Conservation (phyloP, 805 yeast species). For the Starmerella sirachaensis region DNA sequence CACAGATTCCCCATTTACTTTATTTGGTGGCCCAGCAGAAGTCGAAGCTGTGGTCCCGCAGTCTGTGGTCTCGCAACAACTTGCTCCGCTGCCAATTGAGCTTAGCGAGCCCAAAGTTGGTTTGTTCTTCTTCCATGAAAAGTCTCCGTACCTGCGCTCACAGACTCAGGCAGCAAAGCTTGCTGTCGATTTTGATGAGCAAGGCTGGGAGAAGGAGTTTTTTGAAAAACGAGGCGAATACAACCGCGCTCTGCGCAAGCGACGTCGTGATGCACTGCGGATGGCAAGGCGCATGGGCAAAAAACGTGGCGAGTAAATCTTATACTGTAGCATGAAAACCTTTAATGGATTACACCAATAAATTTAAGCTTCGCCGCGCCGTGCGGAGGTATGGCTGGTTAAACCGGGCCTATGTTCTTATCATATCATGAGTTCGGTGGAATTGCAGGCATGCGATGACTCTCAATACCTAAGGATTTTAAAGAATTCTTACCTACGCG, state of each 20-base stretch:
- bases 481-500: too few species aligned
- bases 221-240: slow-evolving; percentile 75
- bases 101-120: slow-evolving; percentile 31
- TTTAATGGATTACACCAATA: too few species aligned
- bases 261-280: slow-evolving; percentile 50
- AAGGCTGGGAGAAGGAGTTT: slow-evolving; percentile 61
- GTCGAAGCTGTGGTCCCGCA: slow-evolving; percentile 23
- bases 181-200: slow-evolving; percentile 28
- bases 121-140: slow-evolving; percentile 68
- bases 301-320: slow-evolving; percentile 14
- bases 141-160: slow-evolving; percentile 76
- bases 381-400: too few species aligned
- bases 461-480: too few species aligned
- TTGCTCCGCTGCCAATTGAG: slow-evolving; percentile 19
- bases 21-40: slow-evolving; percentile 32
- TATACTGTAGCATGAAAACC: too few species aligned
- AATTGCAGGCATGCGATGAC: too few species aligned
- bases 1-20: slow-evolving; percentile 33
- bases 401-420: too few species aligned
- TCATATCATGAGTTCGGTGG: too few species aligned
- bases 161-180: slow-evolving; percentile 67
- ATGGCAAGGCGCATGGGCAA: slow-evolving; percentile 14
- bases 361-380: too few species aligned
- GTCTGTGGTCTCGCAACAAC: slow-evolving; percentile 21
- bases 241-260: slow-evolving; percentile 60